Conservation (phyloP, 1,284 basidiomycete genomes). For the Heterobasidion irregulare region DNA sequence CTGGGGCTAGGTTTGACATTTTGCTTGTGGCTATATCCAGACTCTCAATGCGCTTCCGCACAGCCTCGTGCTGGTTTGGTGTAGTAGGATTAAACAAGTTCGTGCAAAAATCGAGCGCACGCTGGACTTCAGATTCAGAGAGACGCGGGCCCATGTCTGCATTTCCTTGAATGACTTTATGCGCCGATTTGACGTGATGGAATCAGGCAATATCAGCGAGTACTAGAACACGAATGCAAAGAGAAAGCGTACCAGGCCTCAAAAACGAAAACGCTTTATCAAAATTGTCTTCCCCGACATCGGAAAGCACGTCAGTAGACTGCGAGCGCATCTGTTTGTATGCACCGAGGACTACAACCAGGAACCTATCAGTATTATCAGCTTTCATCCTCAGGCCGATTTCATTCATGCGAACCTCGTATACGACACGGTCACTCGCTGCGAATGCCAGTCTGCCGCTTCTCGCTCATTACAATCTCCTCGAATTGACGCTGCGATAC, state of each 20-base stretch:
- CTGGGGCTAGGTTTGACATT: not conserved
- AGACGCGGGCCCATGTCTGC: constrained; percentile 62
- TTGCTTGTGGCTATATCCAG: constrained; percentile 5
- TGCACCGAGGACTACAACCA: constrained; percentile 58
- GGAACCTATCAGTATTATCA: constrained; percentile 34
- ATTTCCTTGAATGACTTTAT: constrained; percentile 65
- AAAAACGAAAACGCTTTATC: constrained; percentile 53
- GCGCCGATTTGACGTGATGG: not conserved
- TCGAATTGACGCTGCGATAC: constrained; percentile 49
- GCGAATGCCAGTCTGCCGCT: constrained; percentile 45
- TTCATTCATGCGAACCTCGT: constrained; percentile 32
- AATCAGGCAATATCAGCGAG: not conserved
- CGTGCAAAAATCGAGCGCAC: constrained; percentile 32
- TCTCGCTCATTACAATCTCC: constrained; percentile 44
- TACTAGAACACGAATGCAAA: not conserved
- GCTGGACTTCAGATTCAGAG: constrained; percentile 61
- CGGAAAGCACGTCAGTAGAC: constrained; percentile 40
- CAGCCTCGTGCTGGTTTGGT: constrained; percentile 24
- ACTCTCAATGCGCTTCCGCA: constrained; percentile 18
- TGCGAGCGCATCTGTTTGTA: constrained; percentile 57
- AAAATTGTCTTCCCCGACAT: constrained; percentile 52
- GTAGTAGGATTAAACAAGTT: constrained; percentile 30
- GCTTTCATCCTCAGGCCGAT: not conserved
- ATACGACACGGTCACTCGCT: constrained; percentile 49
- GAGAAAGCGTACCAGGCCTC: constrained; percentile 38